Evolutionary conservation across 805 yeast species (phyloP).

Genomic region (Candida ipomoeae): DNA sequence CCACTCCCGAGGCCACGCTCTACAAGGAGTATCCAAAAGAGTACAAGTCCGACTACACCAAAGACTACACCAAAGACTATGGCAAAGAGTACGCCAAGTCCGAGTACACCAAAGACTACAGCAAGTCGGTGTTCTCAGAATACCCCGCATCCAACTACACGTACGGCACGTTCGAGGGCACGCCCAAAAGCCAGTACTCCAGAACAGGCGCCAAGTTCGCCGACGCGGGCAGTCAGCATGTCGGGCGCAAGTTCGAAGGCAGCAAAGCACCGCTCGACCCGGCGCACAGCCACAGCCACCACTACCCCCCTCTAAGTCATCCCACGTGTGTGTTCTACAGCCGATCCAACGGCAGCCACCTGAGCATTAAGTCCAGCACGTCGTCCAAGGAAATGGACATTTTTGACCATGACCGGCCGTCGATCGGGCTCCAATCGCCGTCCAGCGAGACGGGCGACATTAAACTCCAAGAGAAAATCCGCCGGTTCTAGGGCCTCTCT

Average conservation of each 20-base stretch:
- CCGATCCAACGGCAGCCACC: constrained; percentile 22
- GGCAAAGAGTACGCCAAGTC: neutral
- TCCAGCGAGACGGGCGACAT: constrained; percentile 2
- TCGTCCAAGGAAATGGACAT: constrained; percentile 20
- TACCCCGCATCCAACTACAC: constrained; percentile 7
- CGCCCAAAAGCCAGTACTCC: neutral
- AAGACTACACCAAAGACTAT: neutral
- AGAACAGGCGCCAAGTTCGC: neutral
- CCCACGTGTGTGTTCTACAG: constrained; percentile 7
- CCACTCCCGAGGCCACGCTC: neutral
- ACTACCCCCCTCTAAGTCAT: constrained; percentile 8
- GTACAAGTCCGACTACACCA: neutral
- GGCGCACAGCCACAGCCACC: constrained; percentile 10
- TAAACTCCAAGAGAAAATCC: neutral
- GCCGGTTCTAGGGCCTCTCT: constrained; percentile 1
- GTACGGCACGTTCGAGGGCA: neutral
- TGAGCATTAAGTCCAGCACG: constrained; percentile 24
- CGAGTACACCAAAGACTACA: neutral
- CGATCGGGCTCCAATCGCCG: constrained; percentile 29
- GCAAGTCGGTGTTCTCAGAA: constrained; percentile 6
- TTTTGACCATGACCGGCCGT: constrained; percentile 24
- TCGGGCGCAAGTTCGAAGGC: constrained; percentile 1
- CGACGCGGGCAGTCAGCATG: neutral
- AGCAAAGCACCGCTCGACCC: constrained; percentile 6
- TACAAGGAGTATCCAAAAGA: neutral